Evolutionary conservation across 2,329 filamentous ascomycete species (phyloP), one percentile per base, ranked within the genome.

Genomic region (Arthrobotrys sphaeroides): DNA sequence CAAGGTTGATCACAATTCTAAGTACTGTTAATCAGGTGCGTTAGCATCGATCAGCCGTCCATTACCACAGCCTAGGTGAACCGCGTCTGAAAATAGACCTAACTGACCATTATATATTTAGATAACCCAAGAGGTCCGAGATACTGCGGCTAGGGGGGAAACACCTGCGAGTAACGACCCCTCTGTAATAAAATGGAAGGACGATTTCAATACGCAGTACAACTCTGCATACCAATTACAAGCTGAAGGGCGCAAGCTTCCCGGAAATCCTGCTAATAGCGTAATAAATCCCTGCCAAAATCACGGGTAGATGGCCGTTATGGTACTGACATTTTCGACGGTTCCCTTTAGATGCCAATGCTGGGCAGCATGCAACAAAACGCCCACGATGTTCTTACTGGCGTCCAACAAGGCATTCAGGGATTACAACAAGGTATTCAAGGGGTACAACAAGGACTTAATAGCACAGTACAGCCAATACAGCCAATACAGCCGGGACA

Each of bases 141-240:
- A 20, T 2, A 18, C 53, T 6, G 33, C 28, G 9, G 33, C 20
- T 3, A 22, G n/a, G n/a, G 3, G 20, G 28, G 31, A 36, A 9
- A 36, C 24, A 1, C 53, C 18, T 10, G n/a, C 18, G n/a, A 59
- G 26, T 16, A 12, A 31, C 18, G 53, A 59, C 53, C 28, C 53
- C 2, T 6, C 9, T 2, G 53, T 59, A 6, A 42, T 1, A 16
- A 59, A 59, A 40, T 59, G 53, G 53, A 31, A 59, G 33, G 33
- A 59, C 9, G 53, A 59, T 3, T 59, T 59, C 18, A 59, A 59
- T 16, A 59, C 9, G 2, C 28, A 59, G 20, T 59, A 59, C 16
- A 59, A 59, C n/a, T 40, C 42, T 20, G 53, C 53, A 1, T 59
- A 38, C 16, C 18, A 26, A 26, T n/a, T 59, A 33, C 33, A 59